phyloP scores from a whole-genome alignment of 2,329 filamentous ascomycete genomes.

The Dactylella cylindrospora region DNA sequence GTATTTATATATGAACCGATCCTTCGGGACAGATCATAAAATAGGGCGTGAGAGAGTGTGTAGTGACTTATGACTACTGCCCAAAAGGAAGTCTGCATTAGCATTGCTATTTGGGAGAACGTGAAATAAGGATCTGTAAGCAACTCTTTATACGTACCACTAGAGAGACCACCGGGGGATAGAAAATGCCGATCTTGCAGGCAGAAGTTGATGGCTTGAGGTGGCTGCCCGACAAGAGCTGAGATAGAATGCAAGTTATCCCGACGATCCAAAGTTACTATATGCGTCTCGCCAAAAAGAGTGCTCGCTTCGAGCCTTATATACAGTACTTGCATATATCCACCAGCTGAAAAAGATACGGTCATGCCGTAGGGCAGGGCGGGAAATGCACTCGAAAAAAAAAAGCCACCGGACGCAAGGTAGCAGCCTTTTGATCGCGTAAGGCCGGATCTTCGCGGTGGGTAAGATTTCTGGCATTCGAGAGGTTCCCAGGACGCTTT shows the following conservation, averaged over 20 bases:
- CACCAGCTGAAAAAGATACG: conserved; percentile 33
- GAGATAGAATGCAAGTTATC: conserved; percentile 40
- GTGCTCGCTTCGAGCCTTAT: conserved; percentile 43
- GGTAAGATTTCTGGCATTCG: conserved; percentile 19
- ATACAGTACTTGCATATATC: conserved; percentile 16
- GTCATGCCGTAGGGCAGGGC: conserved; percentile 27
- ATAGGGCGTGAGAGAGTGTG: conserved; percentile 12
- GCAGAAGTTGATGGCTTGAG: conserved; percentile 1
- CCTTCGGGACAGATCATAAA: conserved; percentile 26
- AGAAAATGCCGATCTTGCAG: conserved; percentile 20
- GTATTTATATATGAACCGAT: conserved; percentile 41
- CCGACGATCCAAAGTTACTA: conserved; percentile 10
- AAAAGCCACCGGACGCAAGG: conserved; percentile 41
- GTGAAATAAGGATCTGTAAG: conserved; percentile 3
- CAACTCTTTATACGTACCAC: conserved; percentile 20
- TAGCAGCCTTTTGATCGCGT: conserved; percentile 26
- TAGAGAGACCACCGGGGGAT: conserved; percentile 34
- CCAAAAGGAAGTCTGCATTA: conserved; percentile 40
- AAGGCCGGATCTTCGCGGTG: conserved; percentile 4
- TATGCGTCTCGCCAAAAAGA: conserved; percentile 37
- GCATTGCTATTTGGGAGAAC: conserved; percentile 30
- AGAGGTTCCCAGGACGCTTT: conserved; percentile 10
- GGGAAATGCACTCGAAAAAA: conserved; percentile 8
- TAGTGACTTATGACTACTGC: conserved; percentile 36
- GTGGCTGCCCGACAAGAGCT: conserved; percentile 22